Conservation (phyloP, 2,329 filamentous ascomycete species). For the Clarireedia paspali region DNA sequence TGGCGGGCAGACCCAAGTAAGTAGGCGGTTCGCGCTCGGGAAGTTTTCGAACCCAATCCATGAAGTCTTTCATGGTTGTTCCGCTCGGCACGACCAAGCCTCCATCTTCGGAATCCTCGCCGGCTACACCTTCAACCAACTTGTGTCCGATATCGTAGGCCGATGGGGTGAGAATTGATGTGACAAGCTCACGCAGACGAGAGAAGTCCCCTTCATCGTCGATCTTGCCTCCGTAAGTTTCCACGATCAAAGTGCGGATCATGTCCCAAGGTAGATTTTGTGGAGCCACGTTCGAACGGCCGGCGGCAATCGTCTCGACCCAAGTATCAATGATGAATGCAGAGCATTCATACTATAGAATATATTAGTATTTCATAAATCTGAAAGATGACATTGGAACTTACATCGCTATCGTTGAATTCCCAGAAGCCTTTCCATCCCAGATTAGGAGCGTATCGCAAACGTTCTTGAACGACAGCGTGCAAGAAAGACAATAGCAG, state of each 20-base stretch:
- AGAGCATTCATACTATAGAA: slow-evolving; percentile 81
- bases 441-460: slow-evolving; percentile 86
- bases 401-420: slow-evolving; percentile 97
- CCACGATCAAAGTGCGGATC: slow-evolving; percentile 80
- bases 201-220: slow-evolving; percentile 82
- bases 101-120: slow-evolving; percentile 40
- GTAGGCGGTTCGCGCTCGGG: slow-evolving; percentile 95
- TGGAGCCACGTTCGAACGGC: slow-evolving; percentile 86
- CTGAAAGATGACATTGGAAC: slow-evolving; percentile 46
- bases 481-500: slow-evolving; percentile 89
- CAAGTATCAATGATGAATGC: slow-evolving; percentile 93
- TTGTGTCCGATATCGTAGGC: slow-evolving; percentile 92
- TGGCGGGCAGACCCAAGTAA: slow-evolving; percentile 86
- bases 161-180: slow-evolving; percentile 70
- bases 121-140: slow-evolving; percentile 58
- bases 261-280: slow-evolving; percentile 95
- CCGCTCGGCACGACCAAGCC: slow-evolving; percentile 69
- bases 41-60: slow-evolving; percentile 81
- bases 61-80: slow-evolving; percentile 79
- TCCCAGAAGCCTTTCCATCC: slow-evolving; percentile 99
- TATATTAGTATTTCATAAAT: slow-evolving; percentile 60
- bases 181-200: slow-evolving; percentile 65
- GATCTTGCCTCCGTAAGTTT: slow-evolving; percentile 97
- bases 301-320: slow-evolving; percentile 75
- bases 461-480: slow-evolving; percentile 87